Percentiles rank a stretch among this genome's conserved stretches.
These are phyloP conservation scores for Xylaria multiplex DNA, from an alignment of 2,329 filamentous ascomycete species.

Conservation along the genomic window DNA sequence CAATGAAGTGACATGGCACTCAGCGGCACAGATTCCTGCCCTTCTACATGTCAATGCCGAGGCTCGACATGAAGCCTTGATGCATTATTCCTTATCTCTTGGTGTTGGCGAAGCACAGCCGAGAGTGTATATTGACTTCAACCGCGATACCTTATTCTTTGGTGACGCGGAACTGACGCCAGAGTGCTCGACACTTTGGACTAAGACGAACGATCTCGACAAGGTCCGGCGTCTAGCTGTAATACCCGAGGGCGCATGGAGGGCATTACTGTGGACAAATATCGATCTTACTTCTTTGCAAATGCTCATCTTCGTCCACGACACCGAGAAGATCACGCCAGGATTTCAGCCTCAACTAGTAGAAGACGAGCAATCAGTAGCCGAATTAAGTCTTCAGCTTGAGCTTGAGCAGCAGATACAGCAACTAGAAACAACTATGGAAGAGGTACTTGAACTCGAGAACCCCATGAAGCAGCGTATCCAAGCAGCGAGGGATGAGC, in stretches of 20 bases:
- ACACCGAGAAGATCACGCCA: constrained; percentile 43
- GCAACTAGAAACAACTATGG: constrained; percentile 36
- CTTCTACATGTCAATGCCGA: constrained; percentile 49
- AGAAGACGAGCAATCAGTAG: constrained; percentile 41
- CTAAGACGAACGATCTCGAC: constrained; percentile 43
- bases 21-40: constrained; percentile 46
- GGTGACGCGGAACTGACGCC: constrained; percentile 46
- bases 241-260: constrained; percentile 49
- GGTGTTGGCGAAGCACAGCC: constrained; percentile 42
- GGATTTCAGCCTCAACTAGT: constrained; percentile 43
- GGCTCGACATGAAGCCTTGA: constrained; percentile 49
- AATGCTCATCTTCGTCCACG: constrained; percentile 49
- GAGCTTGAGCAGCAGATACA: constrained; percentile 39
- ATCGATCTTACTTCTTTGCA: constrained; percentile 43
- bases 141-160: constrained; percentile 48
- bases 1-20: constrained; percentile 45
- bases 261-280: constrained; percentile 46
- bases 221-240: constrained; percentile 46
- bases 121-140: constrained; percentile 48
- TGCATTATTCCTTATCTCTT: constrained; percentile 46
- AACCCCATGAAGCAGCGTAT: constrained; percentile 46
- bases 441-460: constrained; percentile 28
- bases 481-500: constrained; percentile 47
- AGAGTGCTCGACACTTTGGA: constrained; percentile 46
- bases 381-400: constrained; percentile 37